Conservation (phyloP, 768 basidiomycete genomes). For the Termitomyces sp. region DNA sequence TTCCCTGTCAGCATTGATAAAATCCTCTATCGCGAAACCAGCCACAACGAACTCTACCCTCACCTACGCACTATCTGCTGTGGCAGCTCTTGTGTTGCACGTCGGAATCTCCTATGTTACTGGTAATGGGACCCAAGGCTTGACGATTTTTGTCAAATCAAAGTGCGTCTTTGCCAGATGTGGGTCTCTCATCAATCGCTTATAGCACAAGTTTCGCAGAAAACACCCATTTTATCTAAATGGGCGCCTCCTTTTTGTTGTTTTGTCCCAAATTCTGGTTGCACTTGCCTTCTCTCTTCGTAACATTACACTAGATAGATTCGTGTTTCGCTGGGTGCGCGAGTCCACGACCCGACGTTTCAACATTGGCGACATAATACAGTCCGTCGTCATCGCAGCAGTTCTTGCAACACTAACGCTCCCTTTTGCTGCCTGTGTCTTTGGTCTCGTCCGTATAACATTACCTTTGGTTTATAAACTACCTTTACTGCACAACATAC, state of each 20-base stretch:
- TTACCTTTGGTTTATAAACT: conserved; percentile 50
- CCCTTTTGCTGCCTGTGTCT: conserved; percentile 33
- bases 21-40: conserved; percentile 39
- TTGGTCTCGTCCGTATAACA: conserved; percentile 40
- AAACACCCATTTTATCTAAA: conserved; percentile 75
- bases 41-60: conserved; percentile 39
- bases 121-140: conserved; percentile 16
- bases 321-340: conserved; percentile 38
- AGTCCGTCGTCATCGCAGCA: conserved; percentile 31
- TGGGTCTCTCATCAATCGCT: not conserved
- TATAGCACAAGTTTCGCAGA: conserved; percentile 26
- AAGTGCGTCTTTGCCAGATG: conserved; percentile 35
- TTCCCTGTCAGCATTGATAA: conserved; percentile 48
- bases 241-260: conserved; percentile 57
- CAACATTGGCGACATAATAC: conserved; percentile 16
- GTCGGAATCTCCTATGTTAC: conserved; percentile 27
- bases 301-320: conserved; percentile 59
- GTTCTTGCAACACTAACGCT: conserved; percentile 36
- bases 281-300: conserved; percentile 47
- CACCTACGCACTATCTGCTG: conserved; percentile 43
- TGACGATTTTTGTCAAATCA: conserved; percentile 62
- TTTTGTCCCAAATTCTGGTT: conserved; percentile 44
- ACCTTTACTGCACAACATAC: conserved; percentile 42
- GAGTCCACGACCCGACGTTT: conserved; percentile 10
- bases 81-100: conserved; percentile 39